Conservation (phyloP, 2,329 filamentous ascomycete genomes). For the Orbilia blumenaviensis region DNA sequence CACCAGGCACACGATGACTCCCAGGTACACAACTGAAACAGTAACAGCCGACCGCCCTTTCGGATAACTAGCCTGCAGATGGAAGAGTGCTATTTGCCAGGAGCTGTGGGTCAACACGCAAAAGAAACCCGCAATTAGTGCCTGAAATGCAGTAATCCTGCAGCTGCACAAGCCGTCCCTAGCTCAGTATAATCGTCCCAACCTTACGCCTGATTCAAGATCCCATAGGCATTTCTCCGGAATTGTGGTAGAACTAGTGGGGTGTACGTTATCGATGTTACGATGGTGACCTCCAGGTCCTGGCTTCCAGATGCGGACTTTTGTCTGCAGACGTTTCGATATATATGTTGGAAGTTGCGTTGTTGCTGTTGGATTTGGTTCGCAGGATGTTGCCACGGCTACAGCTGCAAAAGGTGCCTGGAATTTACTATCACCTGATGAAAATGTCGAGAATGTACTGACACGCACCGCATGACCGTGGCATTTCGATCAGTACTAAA, state of each 20-base stretch:
- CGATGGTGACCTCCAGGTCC: no score
- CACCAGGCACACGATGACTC: neutral
- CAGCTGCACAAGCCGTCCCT: no score
- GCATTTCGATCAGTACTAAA: neutral
- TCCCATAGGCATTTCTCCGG: neutral
- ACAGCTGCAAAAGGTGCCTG: constrained; percentile 7
- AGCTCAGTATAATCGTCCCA: no score
- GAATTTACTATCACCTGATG: neutral
- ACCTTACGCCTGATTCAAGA: neutral
- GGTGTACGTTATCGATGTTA: no score
- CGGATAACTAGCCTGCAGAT: neutral
- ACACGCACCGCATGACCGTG: no score
- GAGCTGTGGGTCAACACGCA: neutral
- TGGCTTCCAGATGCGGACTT: neutral
- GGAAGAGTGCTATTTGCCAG: neutral
- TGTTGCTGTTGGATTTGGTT: constrained; percentile 18
- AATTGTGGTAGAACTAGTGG: no score
- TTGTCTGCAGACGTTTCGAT: neutral
- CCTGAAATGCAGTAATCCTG: neutral
- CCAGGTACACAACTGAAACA: neutral
- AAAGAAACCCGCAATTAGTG: neutral
- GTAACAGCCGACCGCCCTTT: neutral
- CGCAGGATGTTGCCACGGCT: neutral
- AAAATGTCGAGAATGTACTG: neutral
- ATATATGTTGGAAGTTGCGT: constrained; percentile 7